Conservation (phyloP, 495 filamentous ascomycete species). For the Hypoxylon crocopeplum region DNA sequence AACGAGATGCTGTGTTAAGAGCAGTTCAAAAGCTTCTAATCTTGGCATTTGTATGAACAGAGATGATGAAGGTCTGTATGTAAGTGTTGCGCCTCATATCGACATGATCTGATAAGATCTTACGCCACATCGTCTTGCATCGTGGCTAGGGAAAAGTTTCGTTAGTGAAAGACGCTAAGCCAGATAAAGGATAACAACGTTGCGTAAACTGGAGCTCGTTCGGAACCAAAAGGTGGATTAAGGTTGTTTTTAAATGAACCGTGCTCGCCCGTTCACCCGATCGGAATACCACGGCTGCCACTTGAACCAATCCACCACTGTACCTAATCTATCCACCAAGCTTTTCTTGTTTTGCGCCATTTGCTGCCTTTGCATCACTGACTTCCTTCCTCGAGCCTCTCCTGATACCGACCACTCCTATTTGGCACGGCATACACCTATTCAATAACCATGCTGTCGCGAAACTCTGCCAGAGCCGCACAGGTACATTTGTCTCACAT, state of each 20-base stretch:
- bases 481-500: constrained; percentile 46
- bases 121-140: constrained; percentile 10
- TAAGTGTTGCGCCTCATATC: not conserved
- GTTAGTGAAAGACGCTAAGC: not conserved
- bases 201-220: constrained; percentile 4
- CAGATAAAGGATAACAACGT: constrained; percentile 1
- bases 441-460: constrained; percentile 61
- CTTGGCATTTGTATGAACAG: no score
- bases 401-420: constrained; percentile 22
- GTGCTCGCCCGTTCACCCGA: constrained; percentile 33
- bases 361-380: constrained; percentile 35
- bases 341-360: constrained; percentile 41
- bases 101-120: constrained; percentile 33
- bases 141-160: constrained; percentile 16
- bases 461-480: constrained; percentile 60
- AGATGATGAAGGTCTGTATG: not conserved
- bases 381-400: constrained; percentile 21
- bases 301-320: constrained; percentile 5
- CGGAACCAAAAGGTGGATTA: not conserved
- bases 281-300: constrained; percentile 42
- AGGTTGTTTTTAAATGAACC: constrained; percentile 16
- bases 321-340: constrained; percentile 29
- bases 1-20: no score
- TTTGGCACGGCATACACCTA: constrained; percentile 7
- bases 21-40: no score